Conservation (phyloP, 2,329 filamentous ascomycete genomes). For the Fusarium napiforme region DNA sequence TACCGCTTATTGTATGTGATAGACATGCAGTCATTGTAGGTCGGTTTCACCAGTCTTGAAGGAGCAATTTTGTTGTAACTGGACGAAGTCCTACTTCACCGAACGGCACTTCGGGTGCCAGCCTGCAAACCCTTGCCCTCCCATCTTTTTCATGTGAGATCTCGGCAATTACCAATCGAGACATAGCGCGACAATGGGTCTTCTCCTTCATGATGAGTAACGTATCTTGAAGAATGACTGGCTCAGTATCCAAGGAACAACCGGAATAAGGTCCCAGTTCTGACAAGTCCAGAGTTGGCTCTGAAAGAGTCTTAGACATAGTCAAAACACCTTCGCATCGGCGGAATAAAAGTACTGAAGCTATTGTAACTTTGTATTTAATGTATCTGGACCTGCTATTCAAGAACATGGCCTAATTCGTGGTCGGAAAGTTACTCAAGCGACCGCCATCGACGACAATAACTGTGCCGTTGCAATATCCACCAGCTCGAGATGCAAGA, state of each 20-base stretch:
- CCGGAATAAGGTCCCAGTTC: too few species aligned
- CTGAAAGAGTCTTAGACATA: too few species aligned
- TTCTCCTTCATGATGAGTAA: too few species aligned
- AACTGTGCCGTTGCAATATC: conserved; percentile 31
- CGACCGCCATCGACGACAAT: conserved; percentile 35
- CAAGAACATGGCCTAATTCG: conserved; percentile 1
- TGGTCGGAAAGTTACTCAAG: conserved; percentile 26
- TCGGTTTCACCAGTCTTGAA: neutral
- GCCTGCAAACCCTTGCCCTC: neutral
- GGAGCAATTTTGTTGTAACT: neutral
- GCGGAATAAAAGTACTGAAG: too few species aligned
- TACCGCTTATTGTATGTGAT: too few species aligned
- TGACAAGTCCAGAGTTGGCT: too few species aligned
- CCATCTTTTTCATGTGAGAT: neutral
- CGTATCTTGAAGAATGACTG: too few species aligned
- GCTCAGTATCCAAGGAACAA: too few species aligned
- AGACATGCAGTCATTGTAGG: neutral
- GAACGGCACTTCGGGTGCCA: neutral
- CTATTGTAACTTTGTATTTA: too few species aligned
- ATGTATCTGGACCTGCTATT: too few species aligned
- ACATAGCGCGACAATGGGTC: neutral
- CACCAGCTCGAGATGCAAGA: conserved; percentile 32
- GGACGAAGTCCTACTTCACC: neutral
- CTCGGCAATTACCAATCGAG: neutral
- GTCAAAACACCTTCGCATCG: too few species aligned